These are phyloP conservation scores for Umbilicaria muhlenbergii DNA, from an alignment of 495 filamentous ascomycete species.

Conservation along the genomic window DNA sequence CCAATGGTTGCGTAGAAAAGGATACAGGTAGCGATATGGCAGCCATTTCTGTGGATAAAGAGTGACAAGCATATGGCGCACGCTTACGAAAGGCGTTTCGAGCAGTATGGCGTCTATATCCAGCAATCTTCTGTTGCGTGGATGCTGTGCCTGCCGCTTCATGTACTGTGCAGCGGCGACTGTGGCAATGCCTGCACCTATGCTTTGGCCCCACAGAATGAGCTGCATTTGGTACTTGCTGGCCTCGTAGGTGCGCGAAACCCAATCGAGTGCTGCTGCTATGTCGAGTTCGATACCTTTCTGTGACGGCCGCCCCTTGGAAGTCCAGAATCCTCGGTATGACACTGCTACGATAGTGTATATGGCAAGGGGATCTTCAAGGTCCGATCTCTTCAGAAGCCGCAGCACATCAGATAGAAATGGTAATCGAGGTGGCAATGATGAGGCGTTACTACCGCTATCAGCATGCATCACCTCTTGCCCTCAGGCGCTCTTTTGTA, in stretches of 20 bases:
- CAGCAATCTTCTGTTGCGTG: conserved; percentile 3
- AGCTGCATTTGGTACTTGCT: conserved; percentile 22
- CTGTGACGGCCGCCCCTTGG: conserved; percentile 50
- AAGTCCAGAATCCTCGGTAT: conserved; percentile 71
- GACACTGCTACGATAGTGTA: conserved; percentile 42
- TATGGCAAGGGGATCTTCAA: not conserved
- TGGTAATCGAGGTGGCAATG: conserved; percentile 53
- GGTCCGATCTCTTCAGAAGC: not conserved
- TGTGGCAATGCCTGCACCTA: conserved; percentile 44
- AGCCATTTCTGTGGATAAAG: conserved; percentile 76
- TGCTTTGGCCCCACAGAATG: conserved; percentile 69
- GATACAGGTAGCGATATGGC: conserved; percentile 49
- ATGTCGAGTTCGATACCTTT: conserved; percentile 49
- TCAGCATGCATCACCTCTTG: too few relatives aligned
- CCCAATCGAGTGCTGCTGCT: conserved; percentile 30
- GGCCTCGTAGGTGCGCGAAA: conserved; percentile 22
- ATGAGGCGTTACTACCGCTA: conserved; percentile 23
- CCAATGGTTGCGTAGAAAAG: conserved; percentile 40
- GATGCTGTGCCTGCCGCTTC: not conserved
- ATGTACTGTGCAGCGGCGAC: conserved; percentile 33
- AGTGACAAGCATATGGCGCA: conserved; percentile 54
- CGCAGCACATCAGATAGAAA: conserved; percentile 37
- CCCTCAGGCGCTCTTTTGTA: not conserved
- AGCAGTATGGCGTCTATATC: conserved; percentile 40
- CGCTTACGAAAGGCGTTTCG: conserved; percentile 62